phyloP scores from a whole-genome alignment of 192 early-diverging fungal genomes.

The Glomus cerebriforme region DNA sequence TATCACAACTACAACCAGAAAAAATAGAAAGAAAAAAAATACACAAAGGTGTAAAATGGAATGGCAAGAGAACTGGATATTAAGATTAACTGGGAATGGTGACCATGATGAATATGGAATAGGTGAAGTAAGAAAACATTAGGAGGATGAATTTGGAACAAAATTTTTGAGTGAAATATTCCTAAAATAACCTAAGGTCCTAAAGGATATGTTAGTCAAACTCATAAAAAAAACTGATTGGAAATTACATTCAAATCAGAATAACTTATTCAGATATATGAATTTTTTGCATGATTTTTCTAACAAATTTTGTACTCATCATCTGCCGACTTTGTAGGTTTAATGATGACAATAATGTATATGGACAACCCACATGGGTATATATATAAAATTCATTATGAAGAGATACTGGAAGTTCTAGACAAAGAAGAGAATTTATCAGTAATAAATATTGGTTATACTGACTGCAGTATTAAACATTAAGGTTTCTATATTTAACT shows the following conservation, averaged over 20 bases:
- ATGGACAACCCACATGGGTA: constrained; percentile 27
- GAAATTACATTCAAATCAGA: constrained; percentile 16
- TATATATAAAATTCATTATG: not conserved
- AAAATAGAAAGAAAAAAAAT: constrained; percentile 10
- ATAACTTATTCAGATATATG: constrained; percentile 27
- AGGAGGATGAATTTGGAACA: constrained; percentile 18
- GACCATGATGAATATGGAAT: constrained; percentile 16
- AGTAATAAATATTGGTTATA: constrained; percentile 7
- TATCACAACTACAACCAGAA: constrained; percentile 5
- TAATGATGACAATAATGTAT: constrained; percentile 26
- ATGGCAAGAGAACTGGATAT: constrained; percentile 13
- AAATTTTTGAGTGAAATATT: constrained; percentile 25
- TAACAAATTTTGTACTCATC: constrained; percentile 16
- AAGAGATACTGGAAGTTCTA: constrained; percentile 5
- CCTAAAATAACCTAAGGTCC: constrained; percentile 11
- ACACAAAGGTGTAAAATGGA: constrained; percentile 8
- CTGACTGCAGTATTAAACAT: constrained; percentile 14
- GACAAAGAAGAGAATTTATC: constrained; percentile 25
- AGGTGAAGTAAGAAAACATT: constrained; percentile 8
- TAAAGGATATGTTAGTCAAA: constrained; percentile 33
- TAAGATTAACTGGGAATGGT: constrained; percentile 20
- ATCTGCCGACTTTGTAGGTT: constrained; percentile 12
- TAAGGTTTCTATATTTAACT: constrained; percentile 17
- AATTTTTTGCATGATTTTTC: constrained; percentile 7
- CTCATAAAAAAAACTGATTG: constrained; percentile 31